Conservation (phyloP, 441 rosid genomes). For the Gossypium schwendimanii region DNA sequence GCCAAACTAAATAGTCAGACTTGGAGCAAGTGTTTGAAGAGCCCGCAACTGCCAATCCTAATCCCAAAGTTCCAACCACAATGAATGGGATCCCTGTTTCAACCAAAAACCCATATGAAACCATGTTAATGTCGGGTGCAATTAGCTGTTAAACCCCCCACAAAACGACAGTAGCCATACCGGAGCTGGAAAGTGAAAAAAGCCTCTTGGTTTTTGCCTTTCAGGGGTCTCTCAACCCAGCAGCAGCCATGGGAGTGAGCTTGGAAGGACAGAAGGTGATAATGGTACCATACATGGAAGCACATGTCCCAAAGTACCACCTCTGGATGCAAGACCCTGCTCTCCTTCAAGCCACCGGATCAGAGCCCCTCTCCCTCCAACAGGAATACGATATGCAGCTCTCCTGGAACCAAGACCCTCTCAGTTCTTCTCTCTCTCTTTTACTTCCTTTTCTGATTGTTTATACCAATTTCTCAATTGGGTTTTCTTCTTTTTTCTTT, state of each 20-base stretch:
- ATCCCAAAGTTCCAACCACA: too few relatives aligned
- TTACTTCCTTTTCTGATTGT: not conserved
- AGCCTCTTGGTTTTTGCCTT: too few relatives aligned
- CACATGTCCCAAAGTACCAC: conserved; percentile 76
- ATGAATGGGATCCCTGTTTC: too few relatives aligned
- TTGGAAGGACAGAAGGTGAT: conserved; percentile 69
- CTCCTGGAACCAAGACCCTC: conserved; percentile 86
- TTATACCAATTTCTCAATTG: not conserved
- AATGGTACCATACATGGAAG: conserved; percentile 71
- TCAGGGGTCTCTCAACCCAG: not conserved
- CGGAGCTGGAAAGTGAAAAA: too few relatives aligned
- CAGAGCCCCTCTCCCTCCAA: conserved; percentile 80
- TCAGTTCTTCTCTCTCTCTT: conserved; percentile 35
- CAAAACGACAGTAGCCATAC: too few relatives aligned
- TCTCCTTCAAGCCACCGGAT: conserved; percentile 79
- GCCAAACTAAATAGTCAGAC: too few relatives aligned
- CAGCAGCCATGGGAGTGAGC: conserved; percentile 42
- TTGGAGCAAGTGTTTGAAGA: too few relatives aligned
- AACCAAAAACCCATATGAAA: too few relatives aligned
- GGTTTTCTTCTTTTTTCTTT: not conserved
- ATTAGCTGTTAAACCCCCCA: too few relatives aligned
- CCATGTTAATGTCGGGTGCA: too few relatives aligned
- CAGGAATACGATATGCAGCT: conserved; percentile 78
- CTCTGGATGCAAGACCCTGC: conserved; percentile 82
- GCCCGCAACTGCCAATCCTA: too few relatives aligned